Percentiles rank a stretch among this genome's conserved stretches.
phyloP scores from a whole-genome alignment of 164 flowering plant genomes.

The Buxus sempervirens region DNA sequence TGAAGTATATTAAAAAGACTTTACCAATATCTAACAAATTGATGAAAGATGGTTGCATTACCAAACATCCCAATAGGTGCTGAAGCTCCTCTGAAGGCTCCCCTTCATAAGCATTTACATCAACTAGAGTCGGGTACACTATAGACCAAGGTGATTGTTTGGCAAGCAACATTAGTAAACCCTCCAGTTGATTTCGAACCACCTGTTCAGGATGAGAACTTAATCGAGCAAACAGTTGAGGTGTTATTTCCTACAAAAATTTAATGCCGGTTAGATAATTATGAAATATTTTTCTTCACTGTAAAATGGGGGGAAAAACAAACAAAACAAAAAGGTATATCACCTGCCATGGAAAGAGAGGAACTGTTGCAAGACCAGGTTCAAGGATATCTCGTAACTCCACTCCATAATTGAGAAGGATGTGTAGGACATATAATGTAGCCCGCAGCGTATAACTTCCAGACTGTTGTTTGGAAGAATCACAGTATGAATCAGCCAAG shows the following conservation, averaged over 20 bases:
- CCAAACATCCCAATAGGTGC: constrained; percentile 78
- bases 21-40: constrained; percentile 2
- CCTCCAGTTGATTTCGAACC: constrained; percentile 75
- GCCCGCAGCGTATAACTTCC: constrained; percentile 68
- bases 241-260: constrained; percentile 72
- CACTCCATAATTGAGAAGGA: constrained; percentile 83
- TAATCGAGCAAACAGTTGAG: constrained; percentile 93
- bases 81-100: constrained; percentile 86
- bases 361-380: constrained; percentile 67
- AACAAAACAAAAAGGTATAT: constrained; percentile 7
- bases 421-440: constrained; percentile 67
- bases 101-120: constrained; percentile 70
- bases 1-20: not conserved
- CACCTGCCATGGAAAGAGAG: constrained; percentile 97
- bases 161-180: constrained; percentile 75
- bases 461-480: constrained; percentile 45
- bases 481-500: constrained; percentile 30
- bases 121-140: constrained; percentile 90
- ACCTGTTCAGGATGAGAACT: constrained; percentile 84
- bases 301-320: not conserved
- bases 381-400: constrained; percentile 81
- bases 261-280: constrained; percentile 7
- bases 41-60: constrained; percentile 26
- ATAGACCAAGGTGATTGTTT: constrained; percentile 87
- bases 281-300: not conserved